phyloP scores from a whole-genome alignment of 441 rosid genomes.

The Populus tomentosa region DNA sequence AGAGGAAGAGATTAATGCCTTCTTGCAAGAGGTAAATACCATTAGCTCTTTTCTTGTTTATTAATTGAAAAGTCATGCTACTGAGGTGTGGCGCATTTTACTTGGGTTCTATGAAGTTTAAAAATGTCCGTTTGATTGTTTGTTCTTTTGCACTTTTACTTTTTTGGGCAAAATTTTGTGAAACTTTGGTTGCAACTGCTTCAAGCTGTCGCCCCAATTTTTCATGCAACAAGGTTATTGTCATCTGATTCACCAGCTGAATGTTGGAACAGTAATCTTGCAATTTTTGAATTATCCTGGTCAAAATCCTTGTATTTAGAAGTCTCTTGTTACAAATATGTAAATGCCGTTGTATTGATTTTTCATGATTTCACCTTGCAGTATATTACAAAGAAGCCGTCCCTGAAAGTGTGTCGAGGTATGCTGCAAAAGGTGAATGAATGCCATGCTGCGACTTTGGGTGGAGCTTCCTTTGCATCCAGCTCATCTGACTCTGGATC shows the following conservation, averaged over 20 bases:
- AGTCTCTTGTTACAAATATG: neutral
- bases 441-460: conserved; percentile 27
- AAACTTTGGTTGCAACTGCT: neutral
- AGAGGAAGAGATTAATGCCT: conserved; percentile 79
- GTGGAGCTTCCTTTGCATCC: conserved; percentile 33
- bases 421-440: conserved; percentile 50
- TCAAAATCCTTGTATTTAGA: too few relatives aligned
- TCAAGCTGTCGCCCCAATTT: neutral
- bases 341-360: neutral
- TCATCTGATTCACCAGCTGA: neutral
- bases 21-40: conserved; percentile 52
- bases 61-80: neutral
- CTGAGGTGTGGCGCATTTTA: neutral
- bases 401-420: conserved; percentile 36
- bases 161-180: neutral
- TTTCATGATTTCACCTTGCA: conserved; percentile 24
- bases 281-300: neutral
- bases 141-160: neutral
- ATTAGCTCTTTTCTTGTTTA: neutral
- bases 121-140: neutral
- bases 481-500: conserved; percentile 45
- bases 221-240: neutral
- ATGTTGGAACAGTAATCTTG: neutral
- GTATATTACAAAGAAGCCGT: conserved; percentile 43
- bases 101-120: neutral